Conservation (phyloP, 345 rosid genomes). For the Aquilaria sinensis region DNA sequence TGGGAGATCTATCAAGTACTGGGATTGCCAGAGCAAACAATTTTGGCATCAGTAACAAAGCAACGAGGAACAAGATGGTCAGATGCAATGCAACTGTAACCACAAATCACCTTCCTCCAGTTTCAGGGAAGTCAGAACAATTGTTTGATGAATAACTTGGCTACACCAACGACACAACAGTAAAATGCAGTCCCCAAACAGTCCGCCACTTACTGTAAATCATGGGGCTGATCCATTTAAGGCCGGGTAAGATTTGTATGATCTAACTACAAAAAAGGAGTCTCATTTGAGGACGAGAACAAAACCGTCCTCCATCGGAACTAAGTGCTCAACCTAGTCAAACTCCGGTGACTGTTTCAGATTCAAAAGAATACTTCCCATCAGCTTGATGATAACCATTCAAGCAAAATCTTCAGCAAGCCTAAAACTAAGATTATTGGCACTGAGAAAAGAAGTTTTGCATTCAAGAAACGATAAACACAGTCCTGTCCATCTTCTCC, state of each 20-base stretch:
- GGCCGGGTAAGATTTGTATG: neutral
- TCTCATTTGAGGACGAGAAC: constrained; percentile 18
- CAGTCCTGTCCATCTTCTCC: neutral
- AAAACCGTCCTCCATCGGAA: constrained; percentile 24
- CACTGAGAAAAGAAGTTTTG: constrained; percentile 10
- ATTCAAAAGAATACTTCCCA: constrained; percentile 26
- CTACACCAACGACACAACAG: no score
- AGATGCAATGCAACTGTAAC: no score
- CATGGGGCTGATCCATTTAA: no score
- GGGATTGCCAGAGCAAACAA: no score
- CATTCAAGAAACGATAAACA: neutral
- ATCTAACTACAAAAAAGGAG: constrained; percentile 23
- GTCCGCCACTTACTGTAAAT: no score
- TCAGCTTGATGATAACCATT: constrained; percentile 19
- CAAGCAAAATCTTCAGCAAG: constrained; percentile 16
- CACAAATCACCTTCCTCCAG: no score
- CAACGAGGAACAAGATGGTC: no score
- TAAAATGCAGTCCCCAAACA: no score
- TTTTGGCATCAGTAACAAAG: no score
- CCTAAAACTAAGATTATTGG: constrained; percentile 22
- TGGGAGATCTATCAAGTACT: no score
- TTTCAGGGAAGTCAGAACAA: no score
- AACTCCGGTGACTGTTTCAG: constrained; percentile 1
- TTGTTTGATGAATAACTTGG: no score
- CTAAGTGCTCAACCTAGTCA: constrained; percentile 8